phyloP scores from a whole-genome alignment of 805 yeast genomes.

The Clavispora carvajalis region DNA sequence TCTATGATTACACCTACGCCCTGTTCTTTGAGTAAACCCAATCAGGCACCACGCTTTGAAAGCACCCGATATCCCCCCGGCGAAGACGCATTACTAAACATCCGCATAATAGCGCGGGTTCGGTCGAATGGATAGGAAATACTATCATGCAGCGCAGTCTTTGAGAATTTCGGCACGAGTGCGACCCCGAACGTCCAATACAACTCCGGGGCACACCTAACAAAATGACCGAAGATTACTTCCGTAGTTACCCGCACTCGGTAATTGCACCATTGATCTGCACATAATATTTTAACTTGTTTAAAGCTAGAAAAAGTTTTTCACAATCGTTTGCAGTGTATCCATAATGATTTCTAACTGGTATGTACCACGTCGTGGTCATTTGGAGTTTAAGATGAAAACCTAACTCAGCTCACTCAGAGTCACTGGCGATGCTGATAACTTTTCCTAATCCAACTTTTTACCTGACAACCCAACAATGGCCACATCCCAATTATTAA shows the following conservation, averaged over 20 bases:
- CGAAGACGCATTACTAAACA: neutral
- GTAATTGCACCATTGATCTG: neutral
- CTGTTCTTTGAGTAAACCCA: too few species aligned
- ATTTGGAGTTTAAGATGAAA: conserved; percentile 38
- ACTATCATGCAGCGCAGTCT: neutral
- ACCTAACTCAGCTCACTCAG: conserved; percentile 57
- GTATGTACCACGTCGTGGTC: neutral
- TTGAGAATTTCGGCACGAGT: neutral
- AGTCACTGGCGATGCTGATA: conserved; percentile 47
- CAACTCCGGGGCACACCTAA: neutral
- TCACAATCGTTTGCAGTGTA: too few species aligned
- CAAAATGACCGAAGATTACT: neutral
- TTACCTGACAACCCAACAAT: conserved; percentile 15
- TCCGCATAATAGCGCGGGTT: neutral
- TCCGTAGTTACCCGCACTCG: neutral
- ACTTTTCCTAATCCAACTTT: conserved; percentile 45
- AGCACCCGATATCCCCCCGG: neutral
- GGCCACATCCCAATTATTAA: neutral
- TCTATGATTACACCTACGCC: too few species aligned
- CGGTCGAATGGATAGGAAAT: neutral
- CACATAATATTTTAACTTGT: neutral
- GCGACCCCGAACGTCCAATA: neutral
- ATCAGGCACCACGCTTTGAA: neutral
- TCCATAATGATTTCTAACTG: too few species aligned
- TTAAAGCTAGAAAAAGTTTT: neutral